Conservation (phyloP, 148 eudicot species). For the Simmondsia chinensis region DNA sequence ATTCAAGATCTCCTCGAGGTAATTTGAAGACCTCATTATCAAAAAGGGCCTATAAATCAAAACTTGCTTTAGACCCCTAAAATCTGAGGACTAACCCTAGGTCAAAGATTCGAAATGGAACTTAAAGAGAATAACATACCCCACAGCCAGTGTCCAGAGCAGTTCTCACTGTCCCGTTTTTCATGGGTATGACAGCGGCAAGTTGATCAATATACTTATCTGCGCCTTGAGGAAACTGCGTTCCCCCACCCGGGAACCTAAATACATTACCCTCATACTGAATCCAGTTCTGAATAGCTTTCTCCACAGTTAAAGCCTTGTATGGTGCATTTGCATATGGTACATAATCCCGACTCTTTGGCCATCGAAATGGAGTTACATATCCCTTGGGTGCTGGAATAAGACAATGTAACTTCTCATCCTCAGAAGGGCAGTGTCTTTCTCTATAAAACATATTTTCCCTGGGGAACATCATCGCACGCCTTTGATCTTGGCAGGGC, state of each 20-base stretch:
- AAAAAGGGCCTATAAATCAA: too few species aligned
- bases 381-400: constrained; percentile 95
- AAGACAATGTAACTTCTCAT: constrained; percentile 75
- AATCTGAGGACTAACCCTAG: too few species aligned
- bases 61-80: too few species aligned
- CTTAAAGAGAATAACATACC: too few species aligned
- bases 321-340: constrained; percentile 98
- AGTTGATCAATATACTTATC: constrained; percentile 92
- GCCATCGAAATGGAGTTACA: constrained; percentile 93
- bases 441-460: constrained; percentile 83
- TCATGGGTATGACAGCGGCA: constrained; percentile 73
- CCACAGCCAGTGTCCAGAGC: constrained; percentile 98
- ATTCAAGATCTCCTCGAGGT: too few species aligned
- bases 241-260: constrained; percentile 98
- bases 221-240: constrained; percentile 98
- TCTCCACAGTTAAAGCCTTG: constrained; percentile 94
- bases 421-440: constrained; percentile 73
- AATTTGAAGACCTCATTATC: too few species aligned
- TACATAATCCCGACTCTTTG: constrained; percentile 97
- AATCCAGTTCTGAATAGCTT: constrained; percentile 98
- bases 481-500: constrained; percentile 92
- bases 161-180: constrained; percentile 81
- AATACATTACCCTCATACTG: constrained; percentile 95
- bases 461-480: constrained; percentile 89
- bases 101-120: too few species aligned